Evolutionary conservation across 495 filamentous ascomycete species (phyloP).

Genomic region (Aspergillus sclerotioniger): DNA sequence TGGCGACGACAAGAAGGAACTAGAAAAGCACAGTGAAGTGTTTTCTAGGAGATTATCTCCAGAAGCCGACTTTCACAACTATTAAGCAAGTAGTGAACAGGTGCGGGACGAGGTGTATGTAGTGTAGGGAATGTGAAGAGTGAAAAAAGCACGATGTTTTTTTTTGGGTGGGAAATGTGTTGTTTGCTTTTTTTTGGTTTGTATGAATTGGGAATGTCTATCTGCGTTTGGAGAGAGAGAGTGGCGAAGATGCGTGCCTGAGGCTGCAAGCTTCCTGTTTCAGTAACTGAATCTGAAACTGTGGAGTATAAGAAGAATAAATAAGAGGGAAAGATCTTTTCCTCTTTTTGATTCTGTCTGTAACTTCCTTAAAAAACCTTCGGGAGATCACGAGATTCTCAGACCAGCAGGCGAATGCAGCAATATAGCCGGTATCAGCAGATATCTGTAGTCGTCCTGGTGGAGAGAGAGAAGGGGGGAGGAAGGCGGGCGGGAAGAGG

Average conservation of each 20-base stretch:
- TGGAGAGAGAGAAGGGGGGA: constrained; percentile 24
- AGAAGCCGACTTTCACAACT: constrained; percentile 12
- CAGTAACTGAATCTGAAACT: constrained; percentile 28
- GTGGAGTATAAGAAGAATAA: constrained; percentile 1
- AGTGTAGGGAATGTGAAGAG: constrained; percentile 24
- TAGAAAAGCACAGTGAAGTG: constrained; percentile 49
- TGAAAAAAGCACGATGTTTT: constrained; percentile 22
- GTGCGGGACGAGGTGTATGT: constrained; percentile 8
- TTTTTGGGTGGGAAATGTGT: constrained; percentile 12
- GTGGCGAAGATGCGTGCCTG: constrained; percentile 24
- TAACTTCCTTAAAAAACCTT: constrained; percentile 21
- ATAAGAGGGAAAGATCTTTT: constrained; percentile 18
- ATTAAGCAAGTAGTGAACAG: constrained; percentile 20
- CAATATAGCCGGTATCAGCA: constrained; percentile 19
- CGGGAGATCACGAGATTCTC: constrained; percentile 16
- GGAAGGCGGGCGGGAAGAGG: constrained; percentile 29
- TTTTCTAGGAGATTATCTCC: constrained; percentile 28
- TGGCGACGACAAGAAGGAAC: constrained; percentile 15
- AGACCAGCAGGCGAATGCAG: constrained; percentile 12
- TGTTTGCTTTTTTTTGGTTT: constrained; percentile 23
- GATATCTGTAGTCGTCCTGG: constrained; percentile 9
- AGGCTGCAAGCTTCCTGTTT: constrained; percentile 32
- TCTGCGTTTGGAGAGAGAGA: constrained; percentile 35
- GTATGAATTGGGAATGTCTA: constrained; percentile 34
- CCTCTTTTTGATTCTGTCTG: constrained; percentile 10